phyloP scores from a whole-genome alignment of 257 asterid genomes.

The Mitragyna speciosa region DNA sequence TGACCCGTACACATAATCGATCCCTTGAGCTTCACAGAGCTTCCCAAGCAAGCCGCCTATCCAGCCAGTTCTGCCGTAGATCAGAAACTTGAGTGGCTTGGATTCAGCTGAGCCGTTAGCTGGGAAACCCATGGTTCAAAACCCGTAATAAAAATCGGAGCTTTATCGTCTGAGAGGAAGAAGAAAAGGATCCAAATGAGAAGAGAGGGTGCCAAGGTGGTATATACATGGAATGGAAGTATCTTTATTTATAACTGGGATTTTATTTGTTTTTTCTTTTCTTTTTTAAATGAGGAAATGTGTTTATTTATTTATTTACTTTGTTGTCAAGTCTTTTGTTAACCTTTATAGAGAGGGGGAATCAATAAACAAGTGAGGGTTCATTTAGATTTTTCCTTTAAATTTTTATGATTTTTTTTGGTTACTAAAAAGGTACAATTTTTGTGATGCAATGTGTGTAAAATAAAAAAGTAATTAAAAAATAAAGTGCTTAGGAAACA shows the following conservation, averaged over 20 bases:
- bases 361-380: too few species aligned
- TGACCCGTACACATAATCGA: constrained; percentile 64
- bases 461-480: too few species aligned
- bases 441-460: too few species aligned
- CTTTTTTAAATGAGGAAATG: too few species aligned
- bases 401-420: background rate
- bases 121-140: constrained; percentile 54
- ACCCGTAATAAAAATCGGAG: background rate
- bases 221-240: background rate
- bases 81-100: constrained; percentile 61
- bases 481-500: too few species aligned
- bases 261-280: too few species aligned
- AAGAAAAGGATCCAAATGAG: background rate
- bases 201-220: background rate
- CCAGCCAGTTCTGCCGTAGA: constrained; percentile 87
- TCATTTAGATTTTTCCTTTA: too few species aligned
- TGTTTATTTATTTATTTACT: too few species aligned
- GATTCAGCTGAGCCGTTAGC: constrained; percentile 52
- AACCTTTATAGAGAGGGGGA: too few species aligned
- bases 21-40: constrained; percentile 67
- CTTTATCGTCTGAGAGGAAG: background rate
- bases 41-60: constrained; percentile 80
- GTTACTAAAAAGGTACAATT: background rate
- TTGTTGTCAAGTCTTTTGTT: too few species aligned
- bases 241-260: background rate